Base-by-base conservation (phyloP, 305 asterid genomes). In the Coffea humblotiana region DNA sequence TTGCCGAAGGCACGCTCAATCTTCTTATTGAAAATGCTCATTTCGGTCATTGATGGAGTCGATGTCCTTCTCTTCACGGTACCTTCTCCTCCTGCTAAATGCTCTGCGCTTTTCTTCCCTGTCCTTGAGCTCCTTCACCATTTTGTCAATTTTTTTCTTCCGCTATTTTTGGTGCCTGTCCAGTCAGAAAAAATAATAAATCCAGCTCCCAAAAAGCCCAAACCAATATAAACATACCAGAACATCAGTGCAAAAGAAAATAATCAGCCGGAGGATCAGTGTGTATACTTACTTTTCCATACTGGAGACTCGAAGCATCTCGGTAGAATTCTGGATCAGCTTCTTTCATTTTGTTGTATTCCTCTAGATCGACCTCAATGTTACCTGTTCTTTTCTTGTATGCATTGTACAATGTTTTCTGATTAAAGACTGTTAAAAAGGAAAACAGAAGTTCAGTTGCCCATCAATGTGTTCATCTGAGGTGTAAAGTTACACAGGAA, bases 1-100 rank as follows among this genome's bases (percentile, higher is more conserved):
- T 93, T 92, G 78, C 97, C 98, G 77, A 95, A 95, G 72, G 97
- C 97, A 45, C 98, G 91, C 74, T 95, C 99, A 23, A 95, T 93
- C 96, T 95, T 95, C 85, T 92, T 95, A 80, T 91, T 95, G 93
- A 93, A 93, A 93, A 79, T 95, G 98, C 84, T 95, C 99, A n/a
- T 93, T 93, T 63, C 98, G 97, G 60, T 95, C 99, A 72, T 95
- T 93, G 79, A 95, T 95, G 3, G 98, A 95, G 90, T 93, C 98
- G n/a, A 95, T 89, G 82, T 95, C 99, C 91, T 95, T 95, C 85
- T 95, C 98, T 86, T 93, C 99, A 23, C 89, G 97, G 83, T 83
- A 93, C 92, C 90, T 90, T 71, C 99, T 91, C 91, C 99, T 91
- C 88, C 98, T 90, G 83, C 99, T 93, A 77, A 95, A 95, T 76